Evolutionary conservation across 2,329 filamentous ascomycete genomes (phyloP), one percentile per base, ranked within the genome.

Genomic region (Exutisphaerella laricina): DNA sequence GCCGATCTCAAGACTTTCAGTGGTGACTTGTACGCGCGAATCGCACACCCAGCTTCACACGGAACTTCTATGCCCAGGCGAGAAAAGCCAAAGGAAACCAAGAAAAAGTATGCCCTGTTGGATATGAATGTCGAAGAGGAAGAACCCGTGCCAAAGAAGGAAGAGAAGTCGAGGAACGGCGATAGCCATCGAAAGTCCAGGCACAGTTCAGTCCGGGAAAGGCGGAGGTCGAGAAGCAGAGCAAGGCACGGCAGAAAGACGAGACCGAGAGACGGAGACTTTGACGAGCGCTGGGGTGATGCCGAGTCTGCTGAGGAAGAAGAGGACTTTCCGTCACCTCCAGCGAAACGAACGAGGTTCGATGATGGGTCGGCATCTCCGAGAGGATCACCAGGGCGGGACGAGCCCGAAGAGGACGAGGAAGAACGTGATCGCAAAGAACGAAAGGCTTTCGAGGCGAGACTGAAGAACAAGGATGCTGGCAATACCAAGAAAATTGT

Each of bases 281-380:
- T 84, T 51, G 84, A 88, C 35, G 84, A 88, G 58, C 72, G 85
- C 41, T 94, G 88, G 87, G 87, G 81, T 1, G 86, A 92, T 55
- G 84, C 89, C 58, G 84, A 86, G 18, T 61, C 64, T 0, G 70
- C 70, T 3, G 70, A 69, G 8, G 70, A 66, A 12, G 71, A 73
- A 16, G 72, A 74, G 37, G 80, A 84, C 12, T 84, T 85, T 36
- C 69, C 76, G 32, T 80, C 85, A 52, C 84, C 85, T 0, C 78
- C 82, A 2, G 72, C 80, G 13, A 90, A 90, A 63, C 74, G 85
- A 17, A 72, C 82, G 1, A 82, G 85, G 58, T 66, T 84, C 20
- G 80, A 84, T 34, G 73, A 79, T 70, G 79, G 33, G 68, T 55
- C 55, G 16, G 50, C 53, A 16, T 59, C 58, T 13, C 60, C 59